phyloP scores from a whole-genome alignment of 768 basidiomycete genomes.

The Lyophyllum decastes region DNA sequence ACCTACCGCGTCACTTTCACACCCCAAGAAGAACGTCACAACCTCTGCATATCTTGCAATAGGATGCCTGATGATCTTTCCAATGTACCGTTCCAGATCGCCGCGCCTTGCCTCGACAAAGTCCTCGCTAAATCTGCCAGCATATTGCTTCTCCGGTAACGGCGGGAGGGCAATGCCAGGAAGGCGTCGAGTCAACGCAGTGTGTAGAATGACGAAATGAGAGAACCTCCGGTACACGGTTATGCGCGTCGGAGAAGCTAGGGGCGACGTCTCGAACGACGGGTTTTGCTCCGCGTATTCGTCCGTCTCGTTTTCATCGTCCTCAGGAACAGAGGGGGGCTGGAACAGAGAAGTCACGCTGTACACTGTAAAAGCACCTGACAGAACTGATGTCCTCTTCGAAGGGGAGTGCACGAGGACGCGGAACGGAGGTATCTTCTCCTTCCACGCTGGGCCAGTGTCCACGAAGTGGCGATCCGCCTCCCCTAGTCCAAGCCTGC shows the following conservation, averaged over 20 bases:
- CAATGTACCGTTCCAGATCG: slow-evolving; percentile 80
- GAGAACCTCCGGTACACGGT: slow-evolving; percentile 85
- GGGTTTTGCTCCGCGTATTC: slow-evolving; percentile 17
- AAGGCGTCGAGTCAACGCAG: slow-evolving; percentile 64
- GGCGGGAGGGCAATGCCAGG: slow-evolving; percentile 81
- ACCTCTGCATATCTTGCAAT: slow-evolving; percentile 78
- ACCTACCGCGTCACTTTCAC: slow-evolving; percentile 74
- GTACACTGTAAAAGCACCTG: slow-evolving; percentile 77
- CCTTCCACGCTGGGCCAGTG: slow-evolving; percentile 69
- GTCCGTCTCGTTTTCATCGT: slow-evolving; percentile 13
- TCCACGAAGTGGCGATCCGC: slow-evolving; percentile 74
- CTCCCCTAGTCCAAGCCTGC: slow-evolving; percentile 48
- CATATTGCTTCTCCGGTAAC: slow-evolving; percentile 83
- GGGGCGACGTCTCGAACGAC: slow-evolving; percentile 17
- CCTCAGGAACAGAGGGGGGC: slow-evolving; percentile 21
- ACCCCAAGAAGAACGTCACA: slow-evolving; percentile 76
- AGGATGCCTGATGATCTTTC: slow-evolving; percentile 70
- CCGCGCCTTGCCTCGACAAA: slow-evolving; percentile 83
- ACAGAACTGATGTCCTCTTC: slow-evolving; percentile 66
- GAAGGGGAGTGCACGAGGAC: slow-evolving; percentile 80
- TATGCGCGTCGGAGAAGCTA: slow-evolving; percentile 53
- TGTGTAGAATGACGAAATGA: slow-evolving; percentile 79
- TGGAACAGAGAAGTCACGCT: slow-evolving; percentile 75
- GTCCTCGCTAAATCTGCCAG: slow-evolving; percentile 76
- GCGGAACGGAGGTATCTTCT: slow-evolving; percentile 70